Percentiles rank a stretch among this genome's conserved stretches.
Conservation (phyloP, 1,284 basidiomycete species). For the Malassezia psittaci region DNA sequence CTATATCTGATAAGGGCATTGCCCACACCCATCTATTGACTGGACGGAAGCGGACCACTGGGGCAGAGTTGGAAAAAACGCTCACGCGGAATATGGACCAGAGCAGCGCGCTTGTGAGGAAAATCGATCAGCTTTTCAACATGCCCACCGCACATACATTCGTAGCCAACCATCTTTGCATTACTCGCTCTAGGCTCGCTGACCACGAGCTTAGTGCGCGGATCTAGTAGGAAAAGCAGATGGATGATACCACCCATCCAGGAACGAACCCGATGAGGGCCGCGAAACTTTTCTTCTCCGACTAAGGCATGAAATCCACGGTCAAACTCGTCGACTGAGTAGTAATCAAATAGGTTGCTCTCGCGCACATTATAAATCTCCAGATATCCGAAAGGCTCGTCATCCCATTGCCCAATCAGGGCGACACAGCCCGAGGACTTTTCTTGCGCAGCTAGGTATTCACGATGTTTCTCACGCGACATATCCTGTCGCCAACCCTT, state of each 20-base stretch:
- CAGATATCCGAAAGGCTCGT: slow-evolving; percentile 41
- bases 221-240: slow-evolving; percentile 37
- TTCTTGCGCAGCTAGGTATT: slow-evolving; percentile 25
- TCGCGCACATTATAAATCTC: slow-evolving; percentile 38
- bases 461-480: slow-evolving; percentile 25
- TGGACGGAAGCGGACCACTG: slow-evolving; percentile 16
- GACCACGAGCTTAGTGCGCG: slow-evolving; percentile 27
- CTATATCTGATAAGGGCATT: too few relatives aligned
- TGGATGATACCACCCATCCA: slow-evolving; percentile 45
- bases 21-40: background rate
- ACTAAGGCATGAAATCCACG: slow-evolving; percentile 43
- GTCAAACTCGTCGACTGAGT: slow-evolving; percentile 25
- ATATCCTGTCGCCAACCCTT: slow-evolving; percentile 38
- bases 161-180: slow-evolving; percentile 42
- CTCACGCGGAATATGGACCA: slow-evolving; percentile 33
- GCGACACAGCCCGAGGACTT: slow-evolving; percentile 21
- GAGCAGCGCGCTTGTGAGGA: slow-evolving; percentile 40
- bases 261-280: slow-evolving; percentile 34
- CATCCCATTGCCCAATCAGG: slow-evolving; percentile 41
- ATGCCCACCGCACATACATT: slow-evolving; percentile 37
- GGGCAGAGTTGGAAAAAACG: slow-evolving; percentile 43
- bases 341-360: slow-evolving; percentile 25
- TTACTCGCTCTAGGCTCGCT: slow-evolving; percentile 39
- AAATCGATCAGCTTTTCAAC: slow-evolving; percentile 40
- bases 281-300: slow-evolving; percentile 37